Percentiles rank a stretch among this genome's conserved stretches.
These are phyloP conservation scores for Flaveria linearis DNA, from an alignment of 129 eudicot genomes.

Conservation along the genomic window DNA sequence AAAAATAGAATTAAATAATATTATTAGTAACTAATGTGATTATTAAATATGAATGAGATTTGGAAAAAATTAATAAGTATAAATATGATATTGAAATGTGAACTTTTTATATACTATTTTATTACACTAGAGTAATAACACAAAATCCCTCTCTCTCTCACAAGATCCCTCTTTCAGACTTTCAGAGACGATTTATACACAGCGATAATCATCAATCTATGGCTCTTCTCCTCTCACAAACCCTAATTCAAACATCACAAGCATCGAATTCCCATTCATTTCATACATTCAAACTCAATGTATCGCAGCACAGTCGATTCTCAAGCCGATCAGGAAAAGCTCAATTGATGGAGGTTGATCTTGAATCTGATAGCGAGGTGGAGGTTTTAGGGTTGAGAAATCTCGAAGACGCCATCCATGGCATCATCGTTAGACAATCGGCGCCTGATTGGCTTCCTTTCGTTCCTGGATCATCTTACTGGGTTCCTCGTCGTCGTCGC, in stretches of 20 bases:
- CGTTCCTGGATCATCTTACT: conserved; percentile 57
- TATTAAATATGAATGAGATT: no score
- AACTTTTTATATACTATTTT: no score
- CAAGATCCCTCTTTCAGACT: conserved; percentile 3
- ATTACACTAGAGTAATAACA: no score
- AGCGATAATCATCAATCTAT: conserved; percentile 6
- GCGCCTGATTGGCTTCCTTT: conserved; percentile 67
- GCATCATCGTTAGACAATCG: conserved; percentile 44
- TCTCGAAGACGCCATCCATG: conserved; percentile 52
- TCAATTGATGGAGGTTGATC: conserved; percentile 48
- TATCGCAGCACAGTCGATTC: conserved; percentile 9
- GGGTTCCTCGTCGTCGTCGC: conserved; percentile 53
- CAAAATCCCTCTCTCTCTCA: background rate
- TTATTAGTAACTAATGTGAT: no score
- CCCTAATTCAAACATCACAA: conserved; percentile 32
- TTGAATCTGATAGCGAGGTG: conserved; percentile 43
- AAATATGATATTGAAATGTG: no score
- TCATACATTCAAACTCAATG: conserved; percentile 30
- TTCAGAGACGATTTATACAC: conserved; percentile 8
- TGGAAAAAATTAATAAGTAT: no score
- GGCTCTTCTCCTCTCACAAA: conserved; percentile 40
- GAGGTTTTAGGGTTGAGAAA: conserved; percentile 19
- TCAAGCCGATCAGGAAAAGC: conserved; percentile 45
- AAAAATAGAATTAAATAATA: no score
- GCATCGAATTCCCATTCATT: conserved; percentile 24